Percentiles rank a stretch among this genome's conserved stretches.
phyloP scores from a whole-genome alignment of 305 asterid species.

The Fraxinus platypoda region DNA sequence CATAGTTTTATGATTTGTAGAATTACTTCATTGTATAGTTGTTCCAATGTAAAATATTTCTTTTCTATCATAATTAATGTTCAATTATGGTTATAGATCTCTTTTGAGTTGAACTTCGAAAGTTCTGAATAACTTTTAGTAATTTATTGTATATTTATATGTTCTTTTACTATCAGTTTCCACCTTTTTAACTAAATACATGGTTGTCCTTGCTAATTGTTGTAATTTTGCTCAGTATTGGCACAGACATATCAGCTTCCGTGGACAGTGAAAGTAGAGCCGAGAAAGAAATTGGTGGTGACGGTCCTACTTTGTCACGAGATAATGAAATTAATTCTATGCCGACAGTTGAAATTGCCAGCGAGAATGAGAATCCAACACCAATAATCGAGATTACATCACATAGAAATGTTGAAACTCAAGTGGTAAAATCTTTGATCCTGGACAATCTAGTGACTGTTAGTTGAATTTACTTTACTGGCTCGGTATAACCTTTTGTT shows the following conservation, averaged over 20 bases:
- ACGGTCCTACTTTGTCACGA: slow-evolving; percentile 24
- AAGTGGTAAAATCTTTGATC: slow-evolving; percentile 38
- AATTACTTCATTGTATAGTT: neutral
- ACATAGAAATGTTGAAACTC: slow-evolving; percentile 32
- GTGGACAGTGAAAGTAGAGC: slow-evolving; percentile 39
- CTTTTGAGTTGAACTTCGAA: neutral
- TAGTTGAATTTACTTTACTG: neutral
- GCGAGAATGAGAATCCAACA: slow-evolving; percentile 31
- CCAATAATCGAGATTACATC: slow-evolving; percentile 38
- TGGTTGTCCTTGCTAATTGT: neutral
- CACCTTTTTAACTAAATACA: neutral
- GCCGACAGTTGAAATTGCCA: slow-evolving; percentile 35
- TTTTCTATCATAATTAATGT: neutral
- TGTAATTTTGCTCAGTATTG: slow-evolving; percentile 40
- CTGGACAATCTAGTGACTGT: neutral
- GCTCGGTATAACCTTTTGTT: slow-evolving; percentile 4
- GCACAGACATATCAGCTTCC: slow-evolving; percentile 39
- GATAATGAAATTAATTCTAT: slow-evolving; percentile 50
- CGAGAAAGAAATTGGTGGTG: slow-evolving; percentile 36
- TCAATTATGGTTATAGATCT: neutral
- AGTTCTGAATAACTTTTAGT: neutral
- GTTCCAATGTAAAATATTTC: neutral
- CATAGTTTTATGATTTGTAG: neutral
- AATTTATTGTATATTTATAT: neutral
- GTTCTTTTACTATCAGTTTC: neutral